A percentile compares a stretch with the other conserved stretches of the same genome.
phyloP scores from a whole-genome alignment of 495 filamentous ascomycete genomes.

The Penicillium tannophilum region DNA sequence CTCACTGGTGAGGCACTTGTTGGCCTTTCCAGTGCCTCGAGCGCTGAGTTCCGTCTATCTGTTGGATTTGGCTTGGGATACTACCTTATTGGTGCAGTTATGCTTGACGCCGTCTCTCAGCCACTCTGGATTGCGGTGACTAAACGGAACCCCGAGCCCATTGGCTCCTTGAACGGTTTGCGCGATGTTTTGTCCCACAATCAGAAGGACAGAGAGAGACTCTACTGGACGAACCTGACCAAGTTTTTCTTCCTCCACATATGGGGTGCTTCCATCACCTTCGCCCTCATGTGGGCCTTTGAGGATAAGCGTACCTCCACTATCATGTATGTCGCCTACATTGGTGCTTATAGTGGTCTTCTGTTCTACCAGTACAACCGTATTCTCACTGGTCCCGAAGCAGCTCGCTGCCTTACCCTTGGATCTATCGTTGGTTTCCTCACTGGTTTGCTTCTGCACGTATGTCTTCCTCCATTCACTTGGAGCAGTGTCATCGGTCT shows the following conservation, averaged over 20 bases:
- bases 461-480: background rate
- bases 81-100: conserved; percentile 7
- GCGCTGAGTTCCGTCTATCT: conserved; percentile 3
- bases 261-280: background rate
- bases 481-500: conserved; percentile 11
- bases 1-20: conserved; percentile 5
- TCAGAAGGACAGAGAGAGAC: background rate
- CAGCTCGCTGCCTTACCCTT: conserved; percentile 1
- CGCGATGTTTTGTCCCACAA: background rate
- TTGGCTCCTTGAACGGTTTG: background rate
- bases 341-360: conserved; percentile 10
- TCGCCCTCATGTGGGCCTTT: conserved; percentile 8
- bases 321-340: conserved; percentile 9
- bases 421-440: conserved; percentile 6
- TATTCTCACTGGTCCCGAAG: conserved; percentile 7
- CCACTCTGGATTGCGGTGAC: conserved; percentile 5
- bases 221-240: conserved; percentile 4
- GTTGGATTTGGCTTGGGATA: conserved; percentile 8
- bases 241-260: conserved; percentile 12
- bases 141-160: background rate
- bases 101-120: conserved; percentile 7
- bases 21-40: conserved; percentile 8
- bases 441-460: conserved; percentile 2
- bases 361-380: conserved; percentile 11
- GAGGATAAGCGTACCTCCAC: conserved; percentile 3